These are phyloP conservation scores for Hypoxylon trugodes DNA, from an alignment of 495 filamentous ascomycete genomes.

Conservation along the genomic window DNA sequence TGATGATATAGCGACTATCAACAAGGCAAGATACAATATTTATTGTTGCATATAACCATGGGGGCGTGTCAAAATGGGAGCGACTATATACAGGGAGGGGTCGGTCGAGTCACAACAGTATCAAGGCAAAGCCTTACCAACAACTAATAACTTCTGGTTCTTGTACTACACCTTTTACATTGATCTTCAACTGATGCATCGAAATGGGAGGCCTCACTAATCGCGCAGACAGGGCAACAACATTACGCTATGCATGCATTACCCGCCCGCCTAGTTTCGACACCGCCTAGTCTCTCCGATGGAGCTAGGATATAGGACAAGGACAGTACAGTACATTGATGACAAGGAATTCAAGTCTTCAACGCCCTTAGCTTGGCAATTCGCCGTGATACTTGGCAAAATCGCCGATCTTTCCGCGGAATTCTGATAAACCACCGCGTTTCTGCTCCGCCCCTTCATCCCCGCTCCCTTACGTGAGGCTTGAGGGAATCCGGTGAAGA, in stretches of 20 bases:
- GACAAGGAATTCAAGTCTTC: constrained; percentile 6
- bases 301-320: not conserved
- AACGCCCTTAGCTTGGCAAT: constrained; percentile 23
- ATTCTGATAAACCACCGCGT: not conserved
- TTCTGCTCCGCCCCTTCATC: constrained; percentile 8
- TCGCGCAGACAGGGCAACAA: not conserved
- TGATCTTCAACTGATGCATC: no score
- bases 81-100: no score
- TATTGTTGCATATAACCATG: no score
- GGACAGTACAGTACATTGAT: constrained; percentile 5
- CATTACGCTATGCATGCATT: not conserved
- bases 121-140: not conserved
- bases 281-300: not conserved
- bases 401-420: constrained; percentile 25
- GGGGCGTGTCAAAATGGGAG: no score
- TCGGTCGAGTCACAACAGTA: not conserved
- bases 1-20: no score
- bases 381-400: constrained; percentile 15
- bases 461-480: constrained; percentile 2
- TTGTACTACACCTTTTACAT: no score
- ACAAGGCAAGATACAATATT: no score
- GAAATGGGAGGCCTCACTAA: no score
- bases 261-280: not conserved
- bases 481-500: not conserved
- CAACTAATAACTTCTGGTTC: not conserved